Evolutionary conservation across 495 filamentous ascomycete genomes (phyloP), one percentile per base, ranked within the genome.

Genomic region (Talaromyces ruber): DNA sequence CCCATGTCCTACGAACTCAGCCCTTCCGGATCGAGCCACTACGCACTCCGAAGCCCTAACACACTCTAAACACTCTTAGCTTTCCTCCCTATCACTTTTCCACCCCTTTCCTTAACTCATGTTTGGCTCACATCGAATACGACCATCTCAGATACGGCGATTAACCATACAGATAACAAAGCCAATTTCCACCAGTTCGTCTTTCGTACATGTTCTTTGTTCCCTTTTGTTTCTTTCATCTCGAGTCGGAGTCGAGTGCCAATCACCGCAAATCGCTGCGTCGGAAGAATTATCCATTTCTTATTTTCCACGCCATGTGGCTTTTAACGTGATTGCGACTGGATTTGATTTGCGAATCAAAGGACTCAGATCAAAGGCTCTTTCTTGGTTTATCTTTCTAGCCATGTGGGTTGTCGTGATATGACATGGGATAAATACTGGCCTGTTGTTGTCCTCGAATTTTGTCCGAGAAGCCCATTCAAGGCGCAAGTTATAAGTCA

Each of bases 241-340:
- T 26, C 21, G 12, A 14, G 21, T 54, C 26, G 4, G 51, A 28
- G 24, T 39, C 34, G 14, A 39, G 12, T 2, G 34, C 34, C 34
- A 54, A 54, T 14, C 47, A 28, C 26, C 18, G 26, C 51, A 22
- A n/a, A 14, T 54, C 16, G 11, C 24, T 26, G 22, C 51, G 12
- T 54, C 51, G 24, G 51, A 28, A n/a, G 51, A 28, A 54, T 54
- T 14, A 26, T 54, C 51, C 51, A 28, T 28, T 54, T 39, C 34
- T 54, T 57, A 57, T 57, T 57, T 22, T 57, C 26, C 54, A 57
- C 54, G 28, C 54, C 54, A 57, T 57, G 54, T 57, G 54, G 29
- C 28, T 30, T n/a, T 34, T 28, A 34, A 57, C 16, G 29, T 57
- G 26, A 14, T 22, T 57, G 54, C 29, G 28, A 21, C 29, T 28